phyloP scores from a whole-genome alignment of 805 yeast genomes.

The Lachancea fermentati region DNA sequence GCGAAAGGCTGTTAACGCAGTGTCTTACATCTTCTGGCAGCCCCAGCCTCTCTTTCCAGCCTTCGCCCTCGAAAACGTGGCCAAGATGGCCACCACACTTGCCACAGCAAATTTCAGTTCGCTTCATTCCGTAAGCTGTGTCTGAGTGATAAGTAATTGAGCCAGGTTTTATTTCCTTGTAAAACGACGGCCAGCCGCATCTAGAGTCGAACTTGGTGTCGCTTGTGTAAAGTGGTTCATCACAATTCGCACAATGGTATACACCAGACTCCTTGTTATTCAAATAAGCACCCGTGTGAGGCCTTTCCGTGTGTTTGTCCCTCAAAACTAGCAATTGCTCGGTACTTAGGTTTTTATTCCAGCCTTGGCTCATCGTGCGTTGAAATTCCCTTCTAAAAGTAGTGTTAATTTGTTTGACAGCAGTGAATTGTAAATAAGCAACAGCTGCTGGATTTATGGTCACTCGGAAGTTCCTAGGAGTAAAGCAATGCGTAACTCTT shows the following conservation, averaged over 20 bases:
- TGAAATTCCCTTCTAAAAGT: neutral
- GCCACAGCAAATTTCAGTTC: conserved; percentile 86
- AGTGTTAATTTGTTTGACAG: neutral
- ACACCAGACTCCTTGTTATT: conserved; percentile 44
- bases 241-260: conserved; percentile 84
- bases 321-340: conserved; percentile 75
- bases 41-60: conserved; percentile 45
- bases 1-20: conserved; percentile 83
- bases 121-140: conserved; percentile 61
- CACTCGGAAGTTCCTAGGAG: neutral
- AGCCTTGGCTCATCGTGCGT: conserved; percentile 34
- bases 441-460: neutral
- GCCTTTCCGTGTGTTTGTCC: conserved; percentile 47
- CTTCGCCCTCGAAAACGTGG: conserved; percentile 92
- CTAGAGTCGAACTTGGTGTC: conserved; percentile 80
- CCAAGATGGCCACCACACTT: conserved; percentile 94
- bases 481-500: neutral
- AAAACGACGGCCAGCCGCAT: conserved; percentile 99
- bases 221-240: conserved; percentile 70
- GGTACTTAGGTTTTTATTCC: conserved; percentile 75
- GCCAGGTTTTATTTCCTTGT: conserved; percentile 73
- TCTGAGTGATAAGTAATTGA: conserved; percentile 62
- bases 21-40: conserved; percentile 81
- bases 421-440: neutral
- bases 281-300: conserved; percentile 38